These are phyloP conservation scores for Purpureocillium lavendulum DNA, from an alignment of 2,329 filamentous ascomycete species.

Conservation along the genomic window DNA sequence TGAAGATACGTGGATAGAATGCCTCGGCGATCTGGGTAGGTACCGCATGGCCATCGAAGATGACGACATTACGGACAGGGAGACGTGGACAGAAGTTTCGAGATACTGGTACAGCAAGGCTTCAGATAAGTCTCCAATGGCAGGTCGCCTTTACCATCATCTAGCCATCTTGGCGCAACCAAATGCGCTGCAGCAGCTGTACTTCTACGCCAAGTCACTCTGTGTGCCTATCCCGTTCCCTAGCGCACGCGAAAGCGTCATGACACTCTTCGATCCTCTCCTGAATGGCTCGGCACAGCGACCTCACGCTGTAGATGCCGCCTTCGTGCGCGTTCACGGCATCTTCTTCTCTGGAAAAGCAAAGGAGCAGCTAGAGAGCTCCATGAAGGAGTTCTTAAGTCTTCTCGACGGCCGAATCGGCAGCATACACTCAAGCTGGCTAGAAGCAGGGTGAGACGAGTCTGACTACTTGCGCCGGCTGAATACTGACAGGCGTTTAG, in stretches of 20 bases:
- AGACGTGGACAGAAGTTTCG: slow-evolving; percentile 75
- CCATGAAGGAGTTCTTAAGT: slow-evolving; percentile 39
- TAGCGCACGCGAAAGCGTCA: slow-evolving; percentile 60
- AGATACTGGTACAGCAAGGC: slow-evolving; percentile 80
- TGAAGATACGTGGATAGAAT: slow-evolving; percentile 88
- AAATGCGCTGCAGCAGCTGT: slow-evolving; percentile 62
- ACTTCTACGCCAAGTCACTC: slow-evolving; percentile 63
- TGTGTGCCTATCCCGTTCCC: slow-evolving; percentile 59
- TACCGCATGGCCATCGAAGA: slow-evolving; percentile 91
- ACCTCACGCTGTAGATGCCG: slow-evolving; percentile 38
- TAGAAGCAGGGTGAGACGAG: slow-evolving; percentile 31
- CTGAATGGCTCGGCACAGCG: slow-evolving; percentile 22
- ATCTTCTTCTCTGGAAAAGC: slow-evolving; percentile 50
- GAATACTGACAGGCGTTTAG: slow-evolving; percentile 11
- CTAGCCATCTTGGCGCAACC: slow-evolving; percentile 70
- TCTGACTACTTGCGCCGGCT: neutral
- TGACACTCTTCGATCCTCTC: slow-evolving; percentile 59
- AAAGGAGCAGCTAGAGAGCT: slow-evolving; percentile 34
- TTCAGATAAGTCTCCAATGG: slow-evolving; percentile 64
- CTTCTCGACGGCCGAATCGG: slow-evolving; percentile 51
- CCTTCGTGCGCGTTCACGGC: slow-evolving; percentile 56
- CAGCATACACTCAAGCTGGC: slow-evolving; percentile 38
- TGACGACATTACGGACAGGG: slow-evolving; percentile 62
- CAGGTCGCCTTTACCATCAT: slow-evolving; percentile 81
- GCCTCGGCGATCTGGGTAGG: slow-evolving; percentile 74